Conservation (phyloP, 805 yeast species). For the Starmerella apicola region DNA sequence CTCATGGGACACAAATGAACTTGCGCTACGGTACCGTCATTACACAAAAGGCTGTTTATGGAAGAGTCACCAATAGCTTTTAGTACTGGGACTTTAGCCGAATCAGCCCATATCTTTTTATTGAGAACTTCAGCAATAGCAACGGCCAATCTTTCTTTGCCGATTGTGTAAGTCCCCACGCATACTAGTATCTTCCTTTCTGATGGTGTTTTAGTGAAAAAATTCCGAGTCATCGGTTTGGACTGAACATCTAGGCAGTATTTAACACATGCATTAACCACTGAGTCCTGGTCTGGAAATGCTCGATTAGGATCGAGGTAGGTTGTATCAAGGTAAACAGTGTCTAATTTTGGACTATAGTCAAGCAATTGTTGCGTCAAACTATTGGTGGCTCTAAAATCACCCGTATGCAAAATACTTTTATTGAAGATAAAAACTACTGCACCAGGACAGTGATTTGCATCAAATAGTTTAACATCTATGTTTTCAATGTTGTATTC, state of each 20-base stretch:
- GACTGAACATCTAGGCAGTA: conserved; percentile 35
- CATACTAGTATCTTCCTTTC: conserved; percentile 38
- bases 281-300: conserved; percentile 66
- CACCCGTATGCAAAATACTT: conserved; percentile 71
- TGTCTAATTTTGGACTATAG: conserved; percentile 24
- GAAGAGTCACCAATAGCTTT: conserved; percentile 34
- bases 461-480: conserved; percentile 56
- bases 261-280: conserved; percentile 46
- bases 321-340: conserved; percentile 78
- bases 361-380: conserved; percentile 31
- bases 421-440: conserved; percentile 61
- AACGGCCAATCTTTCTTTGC: conserved; percentile 78
- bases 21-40: conserved; percentile 36
- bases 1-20: conserved; percentile 68
- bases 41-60: conserved; percentile 32
- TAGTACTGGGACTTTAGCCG: conserved; percentile 37
- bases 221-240: conserved; percentile 21
- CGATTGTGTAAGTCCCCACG: conserved; percentile 84
- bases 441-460: conserved; percentile 97
- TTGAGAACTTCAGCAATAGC: conserved; percentile 28
- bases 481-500: conserved; percentile 31
- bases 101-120: conserved; percentile 33
- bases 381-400: conserved; percentile 56
- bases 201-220: conserved; percentile 16
- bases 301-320: conserved; percentile 62